A percentile compares a stretch with the other conserved stretches of the same genome.
Evolutionary conservation across 495 filamentous ascomycete species (phyloP).

Genomic region (Parmelia sp.): DNA sequence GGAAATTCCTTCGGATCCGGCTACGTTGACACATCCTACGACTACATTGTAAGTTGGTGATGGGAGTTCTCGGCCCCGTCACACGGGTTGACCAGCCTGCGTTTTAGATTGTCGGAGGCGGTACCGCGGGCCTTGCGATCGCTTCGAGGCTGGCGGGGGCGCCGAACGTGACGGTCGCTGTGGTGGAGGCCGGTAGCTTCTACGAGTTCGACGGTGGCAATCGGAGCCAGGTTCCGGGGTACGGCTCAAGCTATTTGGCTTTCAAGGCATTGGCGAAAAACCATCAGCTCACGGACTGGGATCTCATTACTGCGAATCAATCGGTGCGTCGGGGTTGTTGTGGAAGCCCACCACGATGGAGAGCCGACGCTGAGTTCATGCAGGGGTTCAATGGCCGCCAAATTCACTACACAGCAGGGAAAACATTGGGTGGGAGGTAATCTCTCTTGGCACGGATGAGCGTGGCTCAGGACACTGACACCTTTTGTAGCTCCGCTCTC

Average conservation of each 20-base stretch:
- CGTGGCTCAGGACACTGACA: neutral
- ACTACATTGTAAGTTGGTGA: too few species aligned
- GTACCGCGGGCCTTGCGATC: conserved; percentile 44
- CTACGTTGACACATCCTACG: too few species aligned
- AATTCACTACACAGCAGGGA: conserved; percentile 21
- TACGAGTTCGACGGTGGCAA: conserved; percentile 47
- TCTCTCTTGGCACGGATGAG: too few species aligned
- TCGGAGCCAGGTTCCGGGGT: conserved; percentile 36
- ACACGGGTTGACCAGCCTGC: too few species aligned
- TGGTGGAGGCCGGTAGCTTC: conserved; percentile 52
- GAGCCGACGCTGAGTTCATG: too few species aligned
- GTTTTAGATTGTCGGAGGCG: conserved; percentile 47
- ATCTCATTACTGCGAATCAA: conserved; percentile 37
- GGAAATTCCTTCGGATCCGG: too few species aligned
- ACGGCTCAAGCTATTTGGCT: too few species aligned
- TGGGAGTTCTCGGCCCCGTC: too few species aligned
- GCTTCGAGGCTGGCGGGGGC: conserved; percentile 42
- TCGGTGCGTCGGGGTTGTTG: too few species aligned
- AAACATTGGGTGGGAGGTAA: conserved; percentile 22
- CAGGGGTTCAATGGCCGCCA: too few species aligned
- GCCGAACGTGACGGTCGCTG: conserved; percentile 32
- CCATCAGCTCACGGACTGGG: conserved; percentile 42
- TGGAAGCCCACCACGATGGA: too few species aligned
- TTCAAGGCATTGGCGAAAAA: conserved; percentile 13
- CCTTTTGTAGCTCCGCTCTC: neutral